These are phyloP conservation scores for Amanita polypyramis DNA, from an alignment of 768 basidiomycete species.

Conservation along the genomic window DNA sequence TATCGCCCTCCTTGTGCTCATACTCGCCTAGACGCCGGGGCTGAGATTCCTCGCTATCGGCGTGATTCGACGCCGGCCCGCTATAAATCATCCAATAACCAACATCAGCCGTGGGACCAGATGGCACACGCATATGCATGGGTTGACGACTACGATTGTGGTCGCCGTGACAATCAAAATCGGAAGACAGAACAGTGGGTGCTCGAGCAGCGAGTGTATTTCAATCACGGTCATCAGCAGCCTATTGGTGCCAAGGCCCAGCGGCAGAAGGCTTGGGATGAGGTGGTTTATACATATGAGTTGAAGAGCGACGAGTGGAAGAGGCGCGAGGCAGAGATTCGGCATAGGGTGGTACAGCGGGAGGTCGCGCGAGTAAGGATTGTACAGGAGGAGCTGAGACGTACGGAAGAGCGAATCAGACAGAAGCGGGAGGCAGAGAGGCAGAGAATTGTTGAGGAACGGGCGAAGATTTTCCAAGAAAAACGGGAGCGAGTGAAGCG, in stretches of 20 bases:
- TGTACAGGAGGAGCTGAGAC: conserved; percentile 39
- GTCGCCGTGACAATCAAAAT: conserved; percentile 30
- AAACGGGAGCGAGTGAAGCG: conserved; percentile 33
- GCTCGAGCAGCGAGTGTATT: conserved; percentile 41
- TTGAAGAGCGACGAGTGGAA: conserved; percentile 44
- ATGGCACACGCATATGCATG: conserved; percentile 35
- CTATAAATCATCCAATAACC: conserved; percentile 6
- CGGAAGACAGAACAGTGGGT: conserved; percentile 59
- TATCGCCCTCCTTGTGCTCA: background rate
- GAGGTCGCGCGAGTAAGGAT: conserved; percentile 36
- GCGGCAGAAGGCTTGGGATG: conserved; percentile 37
- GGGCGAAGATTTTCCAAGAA: conserved; percentile 24
- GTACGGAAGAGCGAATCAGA: conserved; percentile 10
- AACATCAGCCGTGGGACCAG: conserved; percentile 26
- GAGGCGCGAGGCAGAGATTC: conserved; percentile 35
- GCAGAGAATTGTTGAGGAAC: conserved; percentile 36
- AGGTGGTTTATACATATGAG: conserved; percentile 40
- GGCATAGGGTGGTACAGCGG: conserved; percentile 32
- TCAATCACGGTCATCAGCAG: conserved; percentile 12
- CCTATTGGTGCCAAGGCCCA: conserved; percentile 9
- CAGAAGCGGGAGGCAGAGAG: conserved; percentile 37
- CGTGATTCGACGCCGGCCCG: conserved; percentile 1
- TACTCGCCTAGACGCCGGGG: background rate
- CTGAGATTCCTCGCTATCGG: background rate
- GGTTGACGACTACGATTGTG: conserved; percentile 36